phyloP scores from a whole-genome alignment of 345 rosid genomes.

The Bruguiera gymnorhiza region DNA sequence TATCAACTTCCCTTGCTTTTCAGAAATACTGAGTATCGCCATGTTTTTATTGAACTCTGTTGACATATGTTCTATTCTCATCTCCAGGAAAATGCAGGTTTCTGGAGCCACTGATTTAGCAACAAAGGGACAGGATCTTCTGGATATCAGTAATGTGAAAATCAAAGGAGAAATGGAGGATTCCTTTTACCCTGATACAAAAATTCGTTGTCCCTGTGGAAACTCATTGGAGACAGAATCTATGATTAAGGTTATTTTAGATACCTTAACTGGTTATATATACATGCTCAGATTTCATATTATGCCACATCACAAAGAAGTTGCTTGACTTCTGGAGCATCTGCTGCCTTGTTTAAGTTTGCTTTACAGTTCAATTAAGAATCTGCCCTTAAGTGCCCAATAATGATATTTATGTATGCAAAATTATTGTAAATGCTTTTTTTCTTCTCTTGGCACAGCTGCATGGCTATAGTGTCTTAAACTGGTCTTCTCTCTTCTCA shows the following conservation, averaged over 20 bases:
- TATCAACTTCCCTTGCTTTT: not conserved
- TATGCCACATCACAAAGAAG: too few species aligned
- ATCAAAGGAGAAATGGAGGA: conserved; percentile 23
- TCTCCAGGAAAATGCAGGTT: conserved; percentile 38
- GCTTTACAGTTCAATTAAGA: too few species aligned
- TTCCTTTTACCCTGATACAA: conserved; percentile 2
- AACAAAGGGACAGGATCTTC: conserved; percentile 16
- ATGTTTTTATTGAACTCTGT: not conserved
- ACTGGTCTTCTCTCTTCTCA: too few species aligned
- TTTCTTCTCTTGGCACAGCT: too few species aligned
- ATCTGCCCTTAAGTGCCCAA: too few species aligned
- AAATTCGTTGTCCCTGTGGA: conserved; percentile 36
- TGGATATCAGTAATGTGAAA: conserved; percentile 12
- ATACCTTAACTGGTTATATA: not conserved
- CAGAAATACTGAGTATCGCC: not conserved
- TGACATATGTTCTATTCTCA: not conserved
- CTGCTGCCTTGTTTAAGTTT: too few species aligned
- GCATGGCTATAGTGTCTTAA: too few species aligned
- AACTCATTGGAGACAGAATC: conserved; percentile 18
- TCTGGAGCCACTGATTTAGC: conserved; percentile 26
- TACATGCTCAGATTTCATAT: too few species aligned
- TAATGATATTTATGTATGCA: too few species aligned
- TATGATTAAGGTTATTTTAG: conserved; percentile 33
- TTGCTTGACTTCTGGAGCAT: too few species aligned
- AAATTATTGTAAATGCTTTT: too few species aligned